Conservation (phyloP, 345 rosid species). For the Sisymbrium altissimum region DNA sequence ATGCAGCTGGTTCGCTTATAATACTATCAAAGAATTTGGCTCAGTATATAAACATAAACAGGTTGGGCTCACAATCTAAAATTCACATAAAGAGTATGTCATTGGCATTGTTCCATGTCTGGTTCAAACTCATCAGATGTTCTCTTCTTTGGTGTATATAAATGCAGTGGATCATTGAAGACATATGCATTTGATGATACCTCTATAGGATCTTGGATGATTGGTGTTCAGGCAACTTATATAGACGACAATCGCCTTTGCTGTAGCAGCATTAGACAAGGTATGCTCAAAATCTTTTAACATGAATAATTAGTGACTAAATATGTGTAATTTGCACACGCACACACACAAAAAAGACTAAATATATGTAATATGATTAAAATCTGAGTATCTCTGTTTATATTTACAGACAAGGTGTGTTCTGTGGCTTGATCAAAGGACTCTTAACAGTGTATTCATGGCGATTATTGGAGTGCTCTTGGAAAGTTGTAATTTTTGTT, state of each 20-base stretch:
- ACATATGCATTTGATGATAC: slow-evolving; percentile 78
- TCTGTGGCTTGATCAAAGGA: slow-evolving; percentile 45
- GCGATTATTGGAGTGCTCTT: neutral
- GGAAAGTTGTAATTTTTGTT: neutral
- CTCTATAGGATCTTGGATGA: slow-evolving; percentile 96
- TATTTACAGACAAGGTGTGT: slow-evolving; percentile 63
- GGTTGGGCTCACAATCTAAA: slow-evolving; percentile 38
- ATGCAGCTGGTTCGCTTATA: slow-evolving; percentile 68
- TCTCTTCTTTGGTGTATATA: neutral
- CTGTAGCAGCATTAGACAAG: slow-evolving; percentile 85
- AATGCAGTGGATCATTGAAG: slow-evolving; percentile 87
- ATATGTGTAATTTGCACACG: no score
- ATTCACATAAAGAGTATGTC: slow-evolving; percentile 14
- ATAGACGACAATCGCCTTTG: slow-evolving; percentile 90
- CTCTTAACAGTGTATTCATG: neutral
- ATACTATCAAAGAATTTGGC: slow-evolving; percentile 84
- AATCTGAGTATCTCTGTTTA: slow-evolving; percentile 2
- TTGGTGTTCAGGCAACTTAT: slow-evolving; percentile 82
- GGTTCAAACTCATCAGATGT: neutral
- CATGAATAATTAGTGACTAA: neutral
- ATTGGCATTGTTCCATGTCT: neutral
- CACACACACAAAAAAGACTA: no score
- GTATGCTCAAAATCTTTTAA: slow-evolving; percentile 30
- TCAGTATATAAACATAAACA: slow-evolving; percentile 77
- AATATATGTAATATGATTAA: neutral